phyloP scores from a whole-genome alignment of 2,329 filamentous ascomycete genomes.

The Daldinia sp. region DNA sequence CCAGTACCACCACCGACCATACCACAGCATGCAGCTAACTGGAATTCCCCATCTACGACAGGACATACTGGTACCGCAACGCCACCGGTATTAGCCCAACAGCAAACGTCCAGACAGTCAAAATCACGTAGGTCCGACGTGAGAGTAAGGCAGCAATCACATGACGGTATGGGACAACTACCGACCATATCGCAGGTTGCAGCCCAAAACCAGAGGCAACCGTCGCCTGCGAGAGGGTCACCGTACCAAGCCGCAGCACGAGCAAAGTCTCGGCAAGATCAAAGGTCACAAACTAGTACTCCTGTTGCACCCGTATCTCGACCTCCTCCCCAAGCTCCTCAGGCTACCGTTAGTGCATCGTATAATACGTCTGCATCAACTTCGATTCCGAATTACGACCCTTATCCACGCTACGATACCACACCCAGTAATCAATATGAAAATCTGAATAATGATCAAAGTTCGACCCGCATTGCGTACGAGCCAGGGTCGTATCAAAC shows the following conservation, averaged over 20 bases:
- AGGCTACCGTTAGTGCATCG: constrained; percentile 44
- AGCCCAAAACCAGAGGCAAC: constrained; percentile 47
- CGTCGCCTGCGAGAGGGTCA: constrained; percentile 47
- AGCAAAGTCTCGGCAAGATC: constrained; percentile 46
- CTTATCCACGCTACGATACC: constrained; percentile 51
- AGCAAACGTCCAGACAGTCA: constrained; percentile 43
- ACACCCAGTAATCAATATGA: constrained; percentile 43
- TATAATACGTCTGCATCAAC: constrained; percentile 48
- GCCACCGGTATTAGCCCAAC: constrained; percentile 41
- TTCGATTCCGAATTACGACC: constrained; percentile 47
- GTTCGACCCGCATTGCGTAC: constrained; percentile 47
- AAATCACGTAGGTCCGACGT: constrained; percentile 43
- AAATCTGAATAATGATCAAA: constrained; percentile 41
- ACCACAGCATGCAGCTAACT: constrained; percentile 41
- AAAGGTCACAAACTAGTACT: constrained; percentile 48
- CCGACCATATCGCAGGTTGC: constrained; percentile 45
- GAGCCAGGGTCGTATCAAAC: constrained; percentile 48
- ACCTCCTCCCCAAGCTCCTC: constrained; percentile 47
- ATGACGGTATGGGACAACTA: constrained; percentile 42
- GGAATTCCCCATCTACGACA: constrained; percentile 40
- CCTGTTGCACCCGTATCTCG: constrained; percentile 45
- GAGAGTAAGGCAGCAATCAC: constrained; percentile 39
- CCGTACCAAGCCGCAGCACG: constrained; percentile 48
- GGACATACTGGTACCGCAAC: constrained; percentile 29
- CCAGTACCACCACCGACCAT: constrained; percentile 42